Percentiles rank a stretch among this genome's conserved stretches.
These are phyloP conservation scores for Boletus pseudo-olivaceus DNA, from an alignment of 768 basidiomycete genomes.

Conservation along the genomic window DNA sequence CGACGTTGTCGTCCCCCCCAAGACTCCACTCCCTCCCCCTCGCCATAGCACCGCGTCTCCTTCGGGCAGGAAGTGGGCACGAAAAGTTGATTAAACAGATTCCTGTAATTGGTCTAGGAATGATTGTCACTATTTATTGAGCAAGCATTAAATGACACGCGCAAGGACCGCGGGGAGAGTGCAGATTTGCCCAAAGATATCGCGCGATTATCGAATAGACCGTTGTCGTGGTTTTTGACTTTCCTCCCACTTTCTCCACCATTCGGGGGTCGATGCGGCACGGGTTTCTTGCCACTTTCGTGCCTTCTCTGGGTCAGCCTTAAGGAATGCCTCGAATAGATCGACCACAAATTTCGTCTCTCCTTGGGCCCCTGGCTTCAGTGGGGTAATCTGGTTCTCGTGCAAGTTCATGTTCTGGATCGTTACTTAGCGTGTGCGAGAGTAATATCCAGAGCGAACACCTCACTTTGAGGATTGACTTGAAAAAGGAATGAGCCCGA, in stretches of 20 bases:
- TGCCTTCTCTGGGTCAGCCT: constrained; percentile 20
- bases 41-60: constrained; percentile 41
- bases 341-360: constrained; percentile 17
- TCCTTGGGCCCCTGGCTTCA: constrained; percentile 6
- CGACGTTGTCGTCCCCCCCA: constrained; percentile 43
- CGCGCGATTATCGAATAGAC: not conserved
- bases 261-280: constrained; percentile 21
- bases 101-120: constrained; percentile 13
- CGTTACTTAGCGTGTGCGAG: not conserved
- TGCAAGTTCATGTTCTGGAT: constrained; percentile 18
- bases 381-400: constrained; percentile 9
- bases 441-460: not conserved
- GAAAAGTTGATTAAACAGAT: constrained; percentile 62
- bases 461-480: constrained; percentile 27
- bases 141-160: not conserved
- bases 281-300: constrained; percentile 24
- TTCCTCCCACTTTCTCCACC: constrained; percentile 32
- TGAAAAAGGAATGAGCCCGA: constrained; percentile 24
- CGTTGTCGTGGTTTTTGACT: constrained; percentile 15
- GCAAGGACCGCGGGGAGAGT: not conserved
- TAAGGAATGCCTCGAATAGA: constrained; percentile 25
- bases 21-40: constrained; percentile 43
- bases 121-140: constrained; percentile 19
- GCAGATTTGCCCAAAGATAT: not conserved
- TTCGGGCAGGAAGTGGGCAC: constrained; percentile 63